phyloP scores from a whole-genome alignment of 495 filamentous ascomycete species.

The Tuber microsphaerosporum region DNA sequence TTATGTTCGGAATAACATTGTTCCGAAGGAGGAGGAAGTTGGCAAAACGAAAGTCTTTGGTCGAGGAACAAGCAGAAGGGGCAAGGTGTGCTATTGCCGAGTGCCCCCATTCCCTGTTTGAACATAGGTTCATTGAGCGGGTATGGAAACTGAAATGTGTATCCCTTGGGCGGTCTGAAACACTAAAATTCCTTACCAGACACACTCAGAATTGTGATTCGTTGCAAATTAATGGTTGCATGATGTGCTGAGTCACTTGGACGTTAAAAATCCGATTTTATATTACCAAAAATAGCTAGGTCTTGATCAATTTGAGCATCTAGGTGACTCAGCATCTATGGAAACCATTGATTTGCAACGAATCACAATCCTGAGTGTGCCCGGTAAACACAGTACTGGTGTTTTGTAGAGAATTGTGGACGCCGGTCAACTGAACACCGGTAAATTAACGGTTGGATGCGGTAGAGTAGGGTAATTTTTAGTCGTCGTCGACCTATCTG shows the following conservation, averaged over 20 bases:
- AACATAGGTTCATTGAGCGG: background rate
- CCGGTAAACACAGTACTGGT: too few relatives aligned
- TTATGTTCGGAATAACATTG: background rate
- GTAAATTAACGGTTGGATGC: background rate
- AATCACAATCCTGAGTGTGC: too few relatives aligned
- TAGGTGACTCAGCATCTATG: too few relatives aligned
- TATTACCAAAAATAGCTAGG: too few relatives aligned
- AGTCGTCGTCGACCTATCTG: background rate
- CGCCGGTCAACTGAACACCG: background rate
- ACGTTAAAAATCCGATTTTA: too few relatives aligned
- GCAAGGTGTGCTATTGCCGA: background rate
- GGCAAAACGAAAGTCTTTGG: background rate
- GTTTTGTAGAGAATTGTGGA: background rate
- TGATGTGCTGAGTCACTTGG: too few relatives aligned
- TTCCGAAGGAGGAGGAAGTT: background rate
- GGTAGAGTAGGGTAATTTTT: background rate
- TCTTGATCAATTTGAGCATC: too few relatives aligned
- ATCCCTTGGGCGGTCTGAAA: too few relatives aligned
- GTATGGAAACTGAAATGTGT: background rate
- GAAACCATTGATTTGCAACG: too few relatives aligned
- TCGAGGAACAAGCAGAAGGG: background rate
- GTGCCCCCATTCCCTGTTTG: background rate
- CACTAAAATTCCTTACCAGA: too few relatives aligned
- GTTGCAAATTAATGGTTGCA: too few relatives aligned
- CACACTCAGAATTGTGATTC: too few relatives aligned